These are phyloP conservation scores for Penicillium sp. DNA, from an alignment of 2,329 filamentous ascomycete species.

Conservation along the genomic window DNA sequence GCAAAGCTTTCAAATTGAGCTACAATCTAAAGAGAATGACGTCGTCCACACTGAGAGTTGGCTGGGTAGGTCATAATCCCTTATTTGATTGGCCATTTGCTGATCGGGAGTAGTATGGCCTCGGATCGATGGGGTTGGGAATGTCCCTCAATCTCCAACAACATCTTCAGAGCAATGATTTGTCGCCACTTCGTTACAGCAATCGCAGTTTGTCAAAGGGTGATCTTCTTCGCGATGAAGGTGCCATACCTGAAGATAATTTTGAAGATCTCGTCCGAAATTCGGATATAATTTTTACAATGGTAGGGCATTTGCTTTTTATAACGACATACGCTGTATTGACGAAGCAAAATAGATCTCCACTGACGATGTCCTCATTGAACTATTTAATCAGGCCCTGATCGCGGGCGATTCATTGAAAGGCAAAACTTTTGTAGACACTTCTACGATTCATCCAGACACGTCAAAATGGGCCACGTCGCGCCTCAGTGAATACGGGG, in stretches of 20 bases:
- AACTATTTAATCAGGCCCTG: constrained; percentile 24
- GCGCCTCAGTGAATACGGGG: constrained; percentile 32
- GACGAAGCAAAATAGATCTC: constrained; percentile 36
- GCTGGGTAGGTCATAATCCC: constrained; percentile 15
- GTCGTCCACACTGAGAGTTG: constrained; percentile 4
- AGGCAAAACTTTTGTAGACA: constrained; percentile 51
- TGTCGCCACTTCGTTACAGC: constrained; percentile 40
- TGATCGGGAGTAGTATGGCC: constrained; percentile 31
- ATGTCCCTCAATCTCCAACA: constrained; percentile 55
- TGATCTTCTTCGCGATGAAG: constrained; percentile 19
- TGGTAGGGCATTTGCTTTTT: constrained; percentile 18
- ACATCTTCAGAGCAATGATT: constrained; percentile 30
- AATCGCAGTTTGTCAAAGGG: constrained; percentile 53
- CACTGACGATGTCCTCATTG: constrained; percentile 44
- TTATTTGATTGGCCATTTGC: background rate
- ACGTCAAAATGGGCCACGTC: constrained; percentile 37
- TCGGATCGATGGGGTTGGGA: constrained; percentile 54
- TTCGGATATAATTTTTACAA: constrained; percentile 41
- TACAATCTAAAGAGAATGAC: constrained; percentile 1
- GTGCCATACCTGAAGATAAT: background rate
- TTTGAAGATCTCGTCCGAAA: constrained; percentile 16
- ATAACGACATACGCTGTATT: background rate
- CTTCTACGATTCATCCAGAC: constrained; percentile 52
- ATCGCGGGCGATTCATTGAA: constrained; percentile 23
- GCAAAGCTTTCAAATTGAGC: background rate